phyloP scores from a whole-genome alignment of 805 yeast species.

The Yarrowia sp. region DNA sequence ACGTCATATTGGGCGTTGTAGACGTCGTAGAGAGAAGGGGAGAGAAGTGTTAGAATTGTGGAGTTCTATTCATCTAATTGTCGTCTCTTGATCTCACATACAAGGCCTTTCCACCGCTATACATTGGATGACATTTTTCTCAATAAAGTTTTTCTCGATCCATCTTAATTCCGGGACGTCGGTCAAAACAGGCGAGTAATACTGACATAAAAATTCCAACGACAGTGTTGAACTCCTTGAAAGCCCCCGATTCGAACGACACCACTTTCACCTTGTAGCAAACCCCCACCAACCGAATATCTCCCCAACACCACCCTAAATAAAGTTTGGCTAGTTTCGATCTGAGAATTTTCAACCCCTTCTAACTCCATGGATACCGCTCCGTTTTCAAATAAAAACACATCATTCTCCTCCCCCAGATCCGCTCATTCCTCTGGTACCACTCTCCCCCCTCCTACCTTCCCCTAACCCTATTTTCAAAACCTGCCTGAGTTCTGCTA shows the following conservation, averaged over 20 bases:
- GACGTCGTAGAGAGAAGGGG: not conserved
- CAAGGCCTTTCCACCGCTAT: no score
- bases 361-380: not conserved
- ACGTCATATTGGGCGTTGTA: not conserved
- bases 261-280: no score
- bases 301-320: not conserved
- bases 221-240: no score
- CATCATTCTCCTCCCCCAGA: not conserved
- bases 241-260: no score
- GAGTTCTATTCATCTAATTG: not conserved
- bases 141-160: no score
- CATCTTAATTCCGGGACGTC: no score
- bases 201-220: no score
- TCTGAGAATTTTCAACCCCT: not conserved
- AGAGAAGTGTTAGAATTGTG: not conserved
- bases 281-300: not conserved
- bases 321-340: not conserved
- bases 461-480: not conserved
- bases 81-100: no score
- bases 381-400: not conserved
- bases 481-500: not conserved
- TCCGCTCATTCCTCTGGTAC: not conserved
- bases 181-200: no score
- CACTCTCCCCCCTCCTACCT: not conserved
- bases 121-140: no score